A percentile compares a stretch with the other conserved stretches of the same genome.
Evolutionary conservation across 768 basidiomycete genomes (phyloP).

Genomic region (Chalciporus pseudorubinellus): DNA sequence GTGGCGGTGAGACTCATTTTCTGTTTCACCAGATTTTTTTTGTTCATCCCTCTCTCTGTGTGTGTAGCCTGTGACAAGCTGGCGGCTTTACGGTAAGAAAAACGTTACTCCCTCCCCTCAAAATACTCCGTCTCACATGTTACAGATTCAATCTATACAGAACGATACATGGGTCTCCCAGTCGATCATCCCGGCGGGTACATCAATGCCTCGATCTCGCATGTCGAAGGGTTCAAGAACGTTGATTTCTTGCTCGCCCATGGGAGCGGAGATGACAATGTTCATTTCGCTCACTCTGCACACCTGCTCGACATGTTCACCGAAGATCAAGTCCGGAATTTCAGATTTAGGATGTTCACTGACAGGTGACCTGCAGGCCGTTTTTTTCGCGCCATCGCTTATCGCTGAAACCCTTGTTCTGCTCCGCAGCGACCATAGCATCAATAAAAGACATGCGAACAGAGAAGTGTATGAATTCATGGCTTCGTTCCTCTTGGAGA

Average conservation of each 20-base stretch:
- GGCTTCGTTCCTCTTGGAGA: constrained; percentile 80
- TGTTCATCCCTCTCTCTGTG: constrained; percentile 15
- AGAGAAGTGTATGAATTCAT: constrained; percentile 87
- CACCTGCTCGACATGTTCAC: constrained; percentile 94
- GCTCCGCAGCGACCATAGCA: constrained; percentile 70
- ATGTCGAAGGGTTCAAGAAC: constrained; percentile 82
- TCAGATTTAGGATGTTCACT: constrained; percentile 94
- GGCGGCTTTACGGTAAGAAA: constrained; percentile 70
- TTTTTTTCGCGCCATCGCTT: neutral
- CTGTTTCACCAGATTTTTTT: neutral
- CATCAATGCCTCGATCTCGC: constrained; percentile 80
- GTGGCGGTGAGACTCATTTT: constrained; percentile 63
- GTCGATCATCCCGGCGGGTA: constrained; percentile 82
- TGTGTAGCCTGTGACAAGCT: constrained; percentile 79
- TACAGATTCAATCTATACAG: constrained; percentile 92
- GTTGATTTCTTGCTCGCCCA: constrained; percentile 84
- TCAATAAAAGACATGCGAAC: constrained; percentile 70
- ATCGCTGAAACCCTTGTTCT: constrained; percentile 8
- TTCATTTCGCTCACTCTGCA: constrained; percentile 90
- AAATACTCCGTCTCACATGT: neutral
- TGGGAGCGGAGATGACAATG: constrained; percentile 95
- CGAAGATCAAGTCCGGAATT: constrained; percentile 62
- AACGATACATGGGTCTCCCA: constrained; percentile 93
- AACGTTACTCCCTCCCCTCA: neutral
- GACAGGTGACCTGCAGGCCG: constrained; percentile 63